Conservation (phyloP, 371 early-diverging fungal species). For the Mortierella sp. region DNA sequence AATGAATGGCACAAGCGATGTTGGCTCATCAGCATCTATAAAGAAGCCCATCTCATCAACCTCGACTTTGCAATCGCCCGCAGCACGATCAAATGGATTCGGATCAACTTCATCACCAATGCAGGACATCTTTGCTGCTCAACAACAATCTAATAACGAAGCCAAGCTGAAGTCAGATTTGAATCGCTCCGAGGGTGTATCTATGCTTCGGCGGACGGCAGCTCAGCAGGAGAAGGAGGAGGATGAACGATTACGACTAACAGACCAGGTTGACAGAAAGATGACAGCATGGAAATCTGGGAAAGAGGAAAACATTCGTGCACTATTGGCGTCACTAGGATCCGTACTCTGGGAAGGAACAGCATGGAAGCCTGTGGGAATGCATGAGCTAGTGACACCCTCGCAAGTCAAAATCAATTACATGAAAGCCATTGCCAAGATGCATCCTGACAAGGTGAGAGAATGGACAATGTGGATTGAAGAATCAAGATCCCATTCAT, state of each 20-base stretch:
- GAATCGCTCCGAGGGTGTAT: slow-evolving; percentile 67
- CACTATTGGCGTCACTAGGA: slow-evolving; percentile 86
- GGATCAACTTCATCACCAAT: slow-evolving; percentile 23
- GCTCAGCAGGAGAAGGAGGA: slow-evolving; percentile 81
- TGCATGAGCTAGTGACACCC: slow-evolving; percentile 87
- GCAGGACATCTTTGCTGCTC: slow-evolving; percentile 40
- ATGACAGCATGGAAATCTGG: slow-evolving; percentile 80
- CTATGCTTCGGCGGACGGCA: slow-evolving; percentile 79
- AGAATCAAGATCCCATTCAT: slow-evolving; percentile 3
- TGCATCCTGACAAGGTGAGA: slow-evolving; percentile 96
- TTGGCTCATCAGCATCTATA: background rate
- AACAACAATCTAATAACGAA: slow-evolving; percentile 23
- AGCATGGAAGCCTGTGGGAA: slow-evolving; percentile 78
- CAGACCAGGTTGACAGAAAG: slow-evolving; percentile 84
- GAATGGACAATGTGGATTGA: background rate
- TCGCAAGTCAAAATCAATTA: slow-evolving; percentile 91
- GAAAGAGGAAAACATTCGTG: slow-evolving; percentile 92
- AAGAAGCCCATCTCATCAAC: slow-evolving; percentile 6
- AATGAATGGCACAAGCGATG: slow-evolving; percentile 11
- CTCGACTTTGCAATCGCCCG: slow-evolving; percentile 5
- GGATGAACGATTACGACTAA: slow-evolving; percentile 72
- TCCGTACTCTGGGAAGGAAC: slow-evolving; percentile 81
- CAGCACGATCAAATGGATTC: slow-evolving; percentile 7
- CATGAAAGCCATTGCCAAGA: slow-evolving; percentile 91
- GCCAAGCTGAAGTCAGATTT: slow-evolving; percentile 51